These are phyloP conservation scores for Acanthamoeba lugdunensis DNA, from an alignment of 208 protist species.

Conservation along the genomic window DNA sequence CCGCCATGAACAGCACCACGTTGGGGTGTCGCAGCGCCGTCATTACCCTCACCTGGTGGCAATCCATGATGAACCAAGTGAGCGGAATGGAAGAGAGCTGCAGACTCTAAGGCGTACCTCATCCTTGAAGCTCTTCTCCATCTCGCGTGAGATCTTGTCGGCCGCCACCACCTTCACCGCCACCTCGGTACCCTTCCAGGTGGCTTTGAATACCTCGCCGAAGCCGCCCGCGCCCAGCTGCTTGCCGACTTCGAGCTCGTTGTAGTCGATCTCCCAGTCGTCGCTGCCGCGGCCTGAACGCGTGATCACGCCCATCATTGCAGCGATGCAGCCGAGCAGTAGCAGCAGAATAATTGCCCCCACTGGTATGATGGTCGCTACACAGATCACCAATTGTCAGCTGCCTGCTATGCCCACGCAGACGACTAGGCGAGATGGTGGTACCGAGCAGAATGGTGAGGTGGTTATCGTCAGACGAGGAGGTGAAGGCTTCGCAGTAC, in stretches of 20 bases:
- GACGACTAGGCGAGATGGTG: not conserved
- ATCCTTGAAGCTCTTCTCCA: too few species aligned
- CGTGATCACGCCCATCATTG: not conserved
- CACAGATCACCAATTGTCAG: not conserved
- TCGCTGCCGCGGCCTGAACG: not conserved
- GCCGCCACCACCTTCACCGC: too few species aligned
- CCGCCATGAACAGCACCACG: too few species aligned
- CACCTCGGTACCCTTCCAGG: too few species aligned
- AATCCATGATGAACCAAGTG: too few species aligned
- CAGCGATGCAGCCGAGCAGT: not conserved
- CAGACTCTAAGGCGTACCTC: too few species aligned
- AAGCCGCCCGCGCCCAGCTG: slow-evolving; percentile 26
- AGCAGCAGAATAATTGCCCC: not conserved
- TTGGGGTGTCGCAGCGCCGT: too few species aligned
- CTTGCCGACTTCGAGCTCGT: slow-evolving; percentile 25
- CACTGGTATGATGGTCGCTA: not conserved
- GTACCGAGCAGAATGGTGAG: not conserved
- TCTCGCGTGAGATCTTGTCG: too few species aligned
- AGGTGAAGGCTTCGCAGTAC: not conserved
- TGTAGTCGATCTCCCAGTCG: slow-evolving; percentile 56
- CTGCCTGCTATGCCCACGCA: too few species aligned
- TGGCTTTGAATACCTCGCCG: not conserved
- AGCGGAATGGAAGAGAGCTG: too few species aligned
- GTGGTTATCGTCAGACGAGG: not conserved
- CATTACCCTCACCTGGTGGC: too few species aligned